Percentiles rank a stretch among this genome's conserved stretches.
Evolutionary conservation across 2,329 filamentous ascomycete species (phyloP).

Genomic region (Leptodontidium sp.): DNA sequence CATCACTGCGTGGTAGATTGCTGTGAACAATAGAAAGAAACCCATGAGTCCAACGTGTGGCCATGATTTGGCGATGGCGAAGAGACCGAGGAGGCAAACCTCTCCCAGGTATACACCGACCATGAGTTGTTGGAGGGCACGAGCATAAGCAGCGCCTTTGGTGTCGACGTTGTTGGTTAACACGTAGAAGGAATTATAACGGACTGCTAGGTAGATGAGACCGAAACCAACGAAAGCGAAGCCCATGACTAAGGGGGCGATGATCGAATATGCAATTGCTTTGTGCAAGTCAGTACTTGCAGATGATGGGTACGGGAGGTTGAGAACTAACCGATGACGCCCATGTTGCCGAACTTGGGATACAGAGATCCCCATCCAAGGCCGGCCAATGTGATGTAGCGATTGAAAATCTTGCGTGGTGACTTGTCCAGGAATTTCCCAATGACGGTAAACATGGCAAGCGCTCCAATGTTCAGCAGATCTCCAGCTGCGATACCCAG

Average conservation of each 20-base stretch:
- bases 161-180: slow-evolving; percentile 84
- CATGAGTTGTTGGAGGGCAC: slow-evolving; percentile 85
- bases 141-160: slow-evolving; percentile 84
- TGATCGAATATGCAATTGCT: slow-evolving; percentile 86
- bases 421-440: slow-evolving; percentile 79
- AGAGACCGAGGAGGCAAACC: slow-evolving; percentile 84
- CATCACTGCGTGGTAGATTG: slow-evolving; percentile 77
- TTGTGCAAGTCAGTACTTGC: slow-evolving; percentile 35
- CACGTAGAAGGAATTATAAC: slow-evolving; percentile 90
- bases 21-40: slow-evolving; percentile 75
- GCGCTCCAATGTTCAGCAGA: slow-evolving; percentile 75
- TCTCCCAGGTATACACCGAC: slow-evolving; percentile 85
- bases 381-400: slow-evolving; percentile 78
- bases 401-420: slow-evolving; percentile 79
- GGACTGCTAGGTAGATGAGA: slow-evolving; percentile 85
- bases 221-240: slow-evolving; percentile 82
- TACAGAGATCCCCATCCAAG: slow-evolving; percentile 86
- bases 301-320: neutral
- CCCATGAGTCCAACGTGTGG: slow-evolving; percentile 77
- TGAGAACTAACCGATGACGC: slow-evolving; percentile 71
- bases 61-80: slow-evolving; percentile 74
- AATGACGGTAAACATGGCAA: slow-evolving; percentile 76
- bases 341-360: slow-evolving; percentile 81
- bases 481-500: slow-evolving; percentile 78
- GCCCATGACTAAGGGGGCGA: slow-evolving; percentile 83